Evolutionary conservation across 768 basidiomycete genomes (phyloP), one percentile per base, ranked within the genome.

Genomic region (Rhodocollybia butyracea): DNA sequence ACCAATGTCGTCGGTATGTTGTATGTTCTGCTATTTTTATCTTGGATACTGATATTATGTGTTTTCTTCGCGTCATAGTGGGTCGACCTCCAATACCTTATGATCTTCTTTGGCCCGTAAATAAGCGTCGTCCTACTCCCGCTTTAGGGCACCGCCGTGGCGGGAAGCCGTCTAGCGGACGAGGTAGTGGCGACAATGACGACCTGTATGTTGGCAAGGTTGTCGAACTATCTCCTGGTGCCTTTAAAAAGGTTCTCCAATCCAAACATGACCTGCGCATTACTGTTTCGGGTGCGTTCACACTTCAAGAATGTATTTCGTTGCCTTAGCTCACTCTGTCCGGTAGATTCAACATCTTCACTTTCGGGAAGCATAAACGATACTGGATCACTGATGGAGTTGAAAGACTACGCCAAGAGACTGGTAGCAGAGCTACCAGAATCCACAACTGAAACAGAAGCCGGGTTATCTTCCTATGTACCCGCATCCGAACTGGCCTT

Each of bases 81-180:
- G 81, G 80, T 11, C 74, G 78, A 24, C 74, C 79, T 1, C 73
- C 81, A 1, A 71, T 76, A 34, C 84, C 86, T 1, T 97, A 96
- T 63, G 91, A 98, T 68, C 70, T 98, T 2, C 74, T 95, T 2
- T 89, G 89, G 82, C 95, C 95, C 0, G 76, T 91, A 29, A 72
- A 71, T 39, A 76, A 70, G 57, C 68, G 74, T 46, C 11, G 57
- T 51, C 27, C 54, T 17, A 43, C 47, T 21, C 29, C 22, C 17
- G 55, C 31, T 52, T 38, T 38, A 27, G 53, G 53, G 24, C 53
- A 54, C 29, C 41, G 53, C 8, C 31, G 53, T 10, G 53, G 53
- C 17, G 53, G 53, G n/a, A 45, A 22, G 42, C 4, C 15, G 38
- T 27, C 38, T 15, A 11, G 22, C 5, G 7, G 39, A 15, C 54